Evolutionary conservation across 257 asterid species (phyloP), one percentile per base, ranked within the genome.

Genomic region (Scutellaria galericulata): DNA sequence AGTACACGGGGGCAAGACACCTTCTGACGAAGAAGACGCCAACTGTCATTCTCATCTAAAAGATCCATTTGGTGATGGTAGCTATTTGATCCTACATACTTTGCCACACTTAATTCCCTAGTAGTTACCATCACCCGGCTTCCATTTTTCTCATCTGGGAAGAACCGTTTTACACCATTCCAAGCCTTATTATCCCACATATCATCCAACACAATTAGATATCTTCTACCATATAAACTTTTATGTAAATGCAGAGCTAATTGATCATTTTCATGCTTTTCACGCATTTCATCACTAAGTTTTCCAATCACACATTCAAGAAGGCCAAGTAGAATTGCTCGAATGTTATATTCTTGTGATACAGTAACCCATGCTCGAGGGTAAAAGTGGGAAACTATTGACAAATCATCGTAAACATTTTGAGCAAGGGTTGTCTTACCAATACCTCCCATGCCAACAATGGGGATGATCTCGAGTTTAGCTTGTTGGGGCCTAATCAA

Each of bases 21-120:
- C 82, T 51, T 66, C 31, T 73, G 42, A 50, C 67, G 45, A 75
- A 45, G 63, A 81, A 77, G 77, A 60, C 20, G 15, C 77, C 81
- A 77, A 9, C 77, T 65, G 0, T 65, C 40, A 5, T 10, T 15
- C 35, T 64, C 9, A 5, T 20, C 8, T 8, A 77, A 51, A 54
- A 77, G 35, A 6, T 44, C 41, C 81, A 77, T 50, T 10, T 65
- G 9, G 42, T 71, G 77, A 10, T 72, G 62, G 27, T 0, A 1
- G 6, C 73, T 24, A 1, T 27, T 5, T 0, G 74, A 31, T 35
- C 22, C 27, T 3, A 8, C 70, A 11, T 48, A 4, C 15, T 56
- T 24, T 11, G 77, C 81, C 46, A 77, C 48, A 7, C 2, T 35
- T 0, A 1, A 3, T 39, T 77, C 73, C 20, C 77, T 64, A 6